Evolutionary conservation across 306 rosid species (phyloP), one percentile per base, ranked within the genome.

Genomic region (Pterocarpus macrocarpus): DNA sequence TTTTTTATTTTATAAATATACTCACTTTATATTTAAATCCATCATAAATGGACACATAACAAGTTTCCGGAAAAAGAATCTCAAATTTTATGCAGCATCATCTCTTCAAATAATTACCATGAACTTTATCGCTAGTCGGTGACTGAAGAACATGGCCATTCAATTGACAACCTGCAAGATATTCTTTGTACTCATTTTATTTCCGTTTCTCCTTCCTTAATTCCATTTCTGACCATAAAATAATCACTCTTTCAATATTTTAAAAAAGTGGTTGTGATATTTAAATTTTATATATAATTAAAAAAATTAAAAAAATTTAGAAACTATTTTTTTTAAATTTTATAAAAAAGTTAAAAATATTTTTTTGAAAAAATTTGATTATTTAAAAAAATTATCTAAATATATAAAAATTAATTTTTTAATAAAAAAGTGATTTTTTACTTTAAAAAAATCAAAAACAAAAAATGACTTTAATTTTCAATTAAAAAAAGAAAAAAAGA

Each of bases 91-190:
- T 73, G 43, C 44, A 9, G 16, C 33, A 1, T 8, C 5, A 13
- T 16, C 7, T 34, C 17, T 30, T 39, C 33, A 17, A 38, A 64
- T 15, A 44, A 73, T 53, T 36, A 17, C 43, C 33, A 11, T 71
- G 41, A 73, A 57, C 16, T 36, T 35, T 15, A 69, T 69, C 14
- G 47, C 33, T 12, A 39, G 28, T 76, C 64, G 17, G 47, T 45
- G 61, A 2, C 55, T 22, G 7, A 6, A 17, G 43, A 56, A 36
- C 35, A 76, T 16, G 43, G 17, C 32, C 28, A 22, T 80, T 9
- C 50, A 33, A 57, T 35, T 15, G 71, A 78, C 78, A 71, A 30
- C 78, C 83, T 78, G 84, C 43, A 43, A 47, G 75, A 73, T 17
- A 41, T 57, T 65, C 45, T 32, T 55, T 13, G 3, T 17, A 17